Evolutionary conservation across 2,329 filamentous ascomycete genomes (phyloP).

Genomic region (Cordyceps javanica): DNA sequence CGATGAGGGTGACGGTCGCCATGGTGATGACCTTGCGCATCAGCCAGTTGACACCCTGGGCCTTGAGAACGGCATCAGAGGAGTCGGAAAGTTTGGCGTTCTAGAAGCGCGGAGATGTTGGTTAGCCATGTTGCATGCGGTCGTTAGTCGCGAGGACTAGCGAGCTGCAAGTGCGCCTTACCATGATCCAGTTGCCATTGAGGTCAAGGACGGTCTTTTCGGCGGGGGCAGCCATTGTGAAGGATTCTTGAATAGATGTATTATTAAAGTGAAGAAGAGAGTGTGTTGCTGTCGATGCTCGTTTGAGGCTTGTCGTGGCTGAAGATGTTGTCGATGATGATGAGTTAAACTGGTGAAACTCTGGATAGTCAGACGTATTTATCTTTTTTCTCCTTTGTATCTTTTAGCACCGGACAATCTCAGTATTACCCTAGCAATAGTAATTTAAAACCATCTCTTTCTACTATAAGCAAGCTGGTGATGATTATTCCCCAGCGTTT

Average conservation of each 20-base stretch:
- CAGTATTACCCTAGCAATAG: constrained; percentile 3
- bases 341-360: not conserved
- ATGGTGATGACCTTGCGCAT: constrained; percentile 18
- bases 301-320: not conserved
- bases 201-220: constrained; percentile 13
- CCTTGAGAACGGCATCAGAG: constrained; percentile 16
- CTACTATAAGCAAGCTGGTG: constrained; percentile 9
- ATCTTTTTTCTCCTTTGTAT: not conserved
- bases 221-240: constrained; percentile 11
- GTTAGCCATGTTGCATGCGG: not conserved
- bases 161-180: not conserved
- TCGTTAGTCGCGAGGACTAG: not conserved
- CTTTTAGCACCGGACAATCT: not conserved
- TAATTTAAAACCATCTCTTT: constrained; percentile 7
- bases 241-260: not conserved
- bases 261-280: not conserved
- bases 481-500: constrained; percentile 9
- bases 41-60: constrained; percentile 18
- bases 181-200: constrained; percentile 13
- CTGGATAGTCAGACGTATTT: constrained; percentile 10
- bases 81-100: constrained; percentile 15
- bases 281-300: not conserved
- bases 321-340: not conserved
- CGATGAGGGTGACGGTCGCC: constrained; percentile 15
- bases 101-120: not conserved